Percentiles rank a stretch among this genome's conserved stretches.
phyloP scores from a whole-genome alignment of 2,329 filamentous ascomycete genomes.

The Botryosphaeria dothidea region DNA sequence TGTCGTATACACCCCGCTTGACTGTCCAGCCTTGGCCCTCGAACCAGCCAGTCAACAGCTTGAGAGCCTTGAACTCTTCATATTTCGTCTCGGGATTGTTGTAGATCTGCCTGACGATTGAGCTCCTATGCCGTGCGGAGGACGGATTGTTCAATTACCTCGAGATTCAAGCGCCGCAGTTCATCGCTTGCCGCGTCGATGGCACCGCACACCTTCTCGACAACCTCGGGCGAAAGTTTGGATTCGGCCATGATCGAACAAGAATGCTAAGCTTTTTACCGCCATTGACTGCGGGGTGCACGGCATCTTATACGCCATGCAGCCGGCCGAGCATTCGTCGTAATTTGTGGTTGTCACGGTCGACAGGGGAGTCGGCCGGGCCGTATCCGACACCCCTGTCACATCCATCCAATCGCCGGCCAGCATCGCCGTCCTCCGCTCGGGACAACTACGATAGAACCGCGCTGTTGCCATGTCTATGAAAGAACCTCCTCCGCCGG shows the following conservation, averaged over 20 bases:
- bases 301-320: neutral
- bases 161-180: constrained; percentile 8
- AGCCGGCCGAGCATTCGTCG: neutral
- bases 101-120: constrained; percentile 42
- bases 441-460: neutral
- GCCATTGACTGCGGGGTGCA: neutral
- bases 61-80: constrained; percentile 52
- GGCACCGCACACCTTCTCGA: neutral
- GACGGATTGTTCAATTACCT: neutral
- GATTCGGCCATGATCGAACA: neutral
- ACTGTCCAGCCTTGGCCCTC: constrained; percentile 51
- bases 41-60: constrained; percentile 52
- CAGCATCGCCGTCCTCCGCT: neutral
- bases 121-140: constrained; percentile 23
- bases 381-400: constrained; percentile 1
- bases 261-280: neutral
- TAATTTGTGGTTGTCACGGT: neutral
- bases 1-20: constrained; percentile 52
- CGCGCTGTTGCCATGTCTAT: neutral
- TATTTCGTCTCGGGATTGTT: constrained; percentile 54
- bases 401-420: neutral
- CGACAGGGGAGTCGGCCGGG: constrained; percentile 3
- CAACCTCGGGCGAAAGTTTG: neutral
- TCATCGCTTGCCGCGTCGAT: constrained; percentile 8
- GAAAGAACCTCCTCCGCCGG: neutral